Percentiles rank a stretch among this genome's conserved stretches.
Evolutionary conservation across 106 monocot species (phyloP).

Genomic region (Allium fistulosum): DNA sequence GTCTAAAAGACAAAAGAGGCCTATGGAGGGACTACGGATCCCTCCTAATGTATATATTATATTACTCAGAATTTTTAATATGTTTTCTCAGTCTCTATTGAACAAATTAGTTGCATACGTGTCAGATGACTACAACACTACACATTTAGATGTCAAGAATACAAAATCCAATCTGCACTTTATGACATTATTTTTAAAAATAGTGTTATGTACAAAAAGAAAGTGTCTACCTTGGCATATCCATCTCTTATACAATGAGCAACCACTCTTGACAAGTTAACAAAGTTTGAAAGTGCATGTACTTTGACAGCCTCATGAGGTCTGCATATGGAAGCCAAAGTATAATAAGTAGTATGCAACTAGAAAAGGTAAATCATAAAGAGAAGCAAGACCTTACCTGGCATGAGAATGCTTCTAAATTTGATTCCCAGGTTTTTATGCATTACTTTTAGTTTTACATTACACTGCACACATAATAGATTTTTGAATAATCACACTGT

Average conservation of each 20-base stretch:
- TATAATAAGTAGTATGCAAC: not conserved
- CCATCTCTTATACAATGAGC: not conserved
- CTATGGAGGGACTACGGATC: too few species aligned
- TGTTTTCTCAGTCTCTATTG: too few species aligned
- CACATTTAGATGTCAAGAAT: not conserved
- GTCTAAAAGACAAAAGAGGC: too few species aligned
- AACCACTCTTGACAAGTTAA: not conserved
- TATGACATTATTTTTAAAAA: too few species aligned
- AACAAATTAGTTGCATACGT: too few species aligned
- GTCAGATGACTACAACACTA: too few species aligned
- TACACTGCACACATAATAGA: not conserved
- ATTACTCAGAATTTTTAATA: too few species aligned
- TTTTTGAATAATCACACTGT: conserved; percentile 14
- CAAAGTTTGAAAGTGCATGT: not conserved
- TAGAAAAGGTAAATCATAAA: not conserved
- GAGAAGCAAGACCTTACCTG: conserved; percentile 6
- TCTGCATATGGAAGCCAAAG: conserved; percentile 5
- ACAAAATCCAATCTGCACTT: too few species aligned
- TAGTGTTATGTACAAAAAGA: too few species aligned
- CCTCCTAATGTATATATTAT: too few species aligned
- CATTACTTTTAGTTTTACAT: not conserved
- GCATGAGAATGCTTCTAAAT: not conserved
- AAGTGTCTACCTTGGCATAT: not conserved
- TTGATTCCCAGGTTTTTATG: not conserved
- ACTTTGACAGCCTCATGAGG: not conserved